Evolutionary conservation across 2,329 filamentous ascomycete species (phyloP).

Genomic region (Sarocladium strictum): DNA sequence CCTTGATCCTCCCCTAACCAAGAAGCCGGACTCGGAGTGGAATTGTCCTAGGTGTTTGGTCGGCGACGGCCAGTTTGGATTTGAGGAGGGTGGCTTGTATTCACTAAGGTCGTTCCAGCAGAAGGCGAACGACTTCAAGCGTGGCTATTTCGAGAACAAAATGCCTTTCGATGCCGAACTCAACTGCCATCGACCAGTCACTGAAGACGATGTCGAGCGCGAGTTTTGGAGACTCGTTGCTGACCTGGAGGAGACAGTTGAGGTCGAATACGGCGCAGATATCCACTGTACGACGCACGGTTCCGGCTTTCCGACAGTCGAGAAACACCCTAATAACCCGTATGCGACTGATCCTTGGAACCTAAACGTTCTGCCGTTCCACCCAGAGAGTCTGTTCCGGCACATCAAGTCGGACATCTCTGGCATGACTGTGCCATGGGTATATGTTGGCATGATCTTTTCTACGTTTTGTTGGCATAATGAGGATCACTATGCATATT

Average conservation of each 20-base stretch:
- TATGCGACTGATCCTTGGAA: slow-evolving; percentile 95
- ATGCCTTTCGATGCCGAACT: slow-evolving; percentile 82
- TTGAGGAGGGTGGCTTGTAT: slow-evolving; percentile 93
- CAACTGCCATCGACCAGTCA: slow-evolving; percentile 74
- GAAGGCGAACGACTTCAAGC: slow-evolving; percentile 91
- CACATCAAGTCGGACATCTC: slow-evolving; percentile 98
- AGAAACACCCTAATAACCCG: slow-evolving; percentile 79
- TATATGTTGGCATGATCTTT: slow-evolving; percentile 99
- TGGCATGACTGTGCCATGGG: slow-evolving; percentile 98
- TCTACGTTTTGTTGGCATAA: slow-evolving; percentile 99
- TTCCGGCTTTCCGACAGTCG: slow-evolving; percentile 91
- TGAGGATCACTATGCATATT: slow-evolving; percentile 96
- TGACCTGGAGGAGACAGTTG: slow-evolving; percentile 89
- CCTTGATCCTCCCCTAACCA: slow-evolving; percentile 76
- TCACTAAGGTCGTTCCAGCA: slow-evolving; percentile 95
- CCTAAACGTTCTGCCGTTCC: slow-evolving; percentile 83
- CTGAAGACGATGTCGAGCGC: slow-evolving; percentile 90
- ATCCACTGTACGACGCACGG: slow-evolving; percentile 98
- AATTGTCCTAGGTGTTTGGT: slow-evolving; percentile 93
- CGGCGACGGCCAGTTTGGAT: slow-evolving; percentile 93
- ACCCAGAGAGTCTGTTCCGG: slow-evolving; percentile 86
- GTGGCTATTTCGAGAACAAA: slow-evolving; percentile 85
- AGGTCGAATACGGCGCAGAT: slow-evolving; percentile 96
- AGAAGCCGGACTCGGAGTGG: slow-evolving; percentile 82
- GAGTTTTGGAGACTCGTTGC: slow-evolving; percentile 97